Evolutionary conservation across 1,284 basidiomycete genomes (phyloP), one percentile per base, ranked within the genome.

Genomic region (Hymenochaete sp.): DNA sequence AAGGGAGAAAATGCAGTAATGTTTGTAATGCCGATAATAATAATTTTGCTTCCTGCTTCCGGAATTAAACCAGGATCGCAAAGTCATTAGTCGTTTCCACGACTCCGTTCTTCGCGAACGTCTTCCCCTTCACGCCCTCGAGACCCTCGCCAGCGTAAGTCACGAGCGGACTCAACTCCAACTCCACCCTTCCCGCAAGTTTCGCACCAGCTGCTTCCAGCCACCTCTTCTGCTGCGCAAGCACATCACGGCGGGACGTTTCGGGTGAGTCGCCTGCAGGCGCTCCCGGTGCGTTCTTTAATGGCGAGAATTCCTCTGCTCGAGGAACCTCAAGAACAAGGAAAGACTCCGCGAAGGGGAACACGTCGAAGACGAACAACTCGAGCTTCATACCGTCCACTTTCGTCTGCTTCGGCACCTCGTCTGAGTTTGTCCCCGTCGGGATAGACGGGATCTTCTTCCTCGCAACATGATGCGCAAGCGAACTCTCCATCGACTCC

Each of bases 341-440:
- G 49, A 98, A 89, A 45, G 68, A 72, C 57, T 80, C 67, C 37
- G 90, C 89, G 68, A 82, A 93, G 4, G 96, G 95, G 73, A 99
- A 98, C 40, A 99, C 96, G 66, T 99, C 95, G 59, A 98, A 99
- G 42, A 99, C 87, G 67, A 98, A 99, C 66, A 97, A 73, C 66
- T 99, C 96, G 54, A 99, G 79, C 68, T 99, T 99, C 89, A 98
- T 96, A 48, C 96, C 96, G 64, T 98, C 98, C n/a, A 92, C 89
- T 59, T 81, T 80, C 47, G 65, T 66, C 4, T 95, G 93, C 62
- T 93, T 95, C 61, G 92, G 64, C 2, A 60, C 38, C 50, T 71
- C 64, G 13, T 19, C 14, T 14, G 28, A 28, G 27, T 85, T 89
- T 4, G 73, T 74, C 38, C 72, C 62, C 39, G 87, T 58, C 59